A percentile compares a stretch with the other conserved stretches of the same genome.
Conservation (phyloP, 208 protist genomes). For the Leishmania arabica region DNA sequence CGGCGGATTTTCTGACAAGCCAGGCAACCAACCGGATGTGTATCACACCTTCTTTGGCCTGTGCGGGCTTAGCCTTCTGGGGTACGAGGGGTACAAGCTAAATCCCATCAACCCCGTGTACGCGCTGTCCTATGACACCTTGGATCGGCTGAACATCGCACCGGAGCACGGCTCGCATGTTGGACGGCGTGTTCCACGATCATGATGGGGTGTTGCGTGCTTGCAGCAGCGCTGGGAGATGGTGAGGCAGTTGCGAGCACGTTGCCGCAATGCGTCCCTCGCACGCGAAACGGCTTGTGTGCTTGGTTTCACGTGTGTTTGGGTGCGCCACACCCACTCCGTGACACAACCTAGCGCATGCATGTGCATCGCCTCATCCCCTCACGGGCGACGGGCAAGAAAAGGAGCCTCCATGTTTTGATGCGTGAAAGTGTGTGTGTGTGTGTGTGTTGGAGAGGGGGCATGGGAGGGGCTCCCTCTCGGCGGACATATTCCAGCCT, state of each 20-base stretch:
- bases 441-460: neutral
- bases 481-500: neutral
- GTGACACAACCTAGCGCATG: neutral
- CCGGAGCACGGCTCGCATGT: conserved; percentile 58
- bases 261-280: neutral
- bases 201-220: neutral
- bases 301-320: neutral
- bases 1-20: conserved; percentile 98
- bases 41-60: conserved; percentile 99
- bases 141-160: conserved; percentile 63
- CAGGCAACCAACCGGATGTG: conserved; percentile 97
- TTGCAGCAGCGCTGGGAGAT: neutral
- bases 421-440: neutral
- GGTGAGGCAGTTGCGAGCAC: neutral
- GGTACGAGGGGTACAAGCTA: conserved; percentile 75
- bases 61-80: conserved; percentile 94
- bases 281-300: neutral
- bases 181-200: conserved; percentile 18
- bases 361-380: neutral
- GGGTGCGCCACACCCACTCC: neutral
- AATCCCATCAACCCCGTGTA: conserved; percentile 90
- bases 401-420: neutral
- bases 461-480: neutral
- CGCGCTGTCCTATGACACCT: conserved; percentile 81
- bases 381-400: neutral